These are phyloP conservation scores for Candida andamanensis DNA, from an alignment of 805 yeast genomes.

Conservation along the genomic window DNA sequence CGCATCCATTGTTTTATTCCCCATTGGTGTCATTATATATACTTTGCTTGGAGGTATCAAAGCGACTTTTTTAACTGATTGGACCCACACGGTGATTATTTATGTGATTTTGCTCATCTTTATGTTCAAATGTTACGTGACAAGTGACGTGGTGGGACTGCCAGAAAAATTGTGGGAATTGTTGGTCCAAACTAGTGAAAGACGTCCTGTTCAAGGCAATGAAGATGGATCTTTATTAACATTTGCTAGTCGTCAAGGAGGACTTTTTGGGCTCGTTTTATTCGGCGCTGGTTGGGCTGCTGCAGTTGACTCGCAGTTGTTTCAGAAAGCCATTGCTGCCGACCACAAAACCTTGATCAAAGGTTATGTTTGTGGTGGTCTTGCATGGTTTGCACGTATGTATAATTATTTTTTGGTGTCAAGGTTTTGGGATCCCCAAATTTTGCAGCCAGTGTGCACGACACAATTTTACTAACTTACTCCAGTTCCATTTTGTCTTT, in stretches of 20 bases:
- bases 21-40: constrained; percentile 63
- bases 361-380: constrained; percentile 20
- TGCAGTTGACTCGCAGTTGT: constrained; percentile 20
- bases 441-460: too few species aligned
- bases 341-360: constrained; percentile 17
- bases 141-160: constrained; percentile 35
- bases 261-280: constrained; percentile 15
- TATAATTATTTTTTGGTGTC: background rate
- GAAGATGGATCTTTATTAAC: constrained; percentile 12
- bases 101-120: constrained; percentile 30
- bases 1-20: constrained; percentile 42
- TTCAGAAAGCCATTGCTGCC: constrained; percentile 23
- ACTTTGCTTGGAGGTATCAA: constrained; percentile 79
- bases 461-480: constrained; percentile 6
- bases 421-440: too few species aligned
- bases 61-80: constrained; percentile 78
- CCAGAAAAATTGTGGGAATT: constrained; percentile 41
- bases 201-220: constrained; percentile 10
- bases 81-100: constrained; percentile 53
- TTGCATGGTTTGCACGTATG: constrained; percentile 17
- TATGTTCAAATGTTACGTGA: constrained; percentile 22
- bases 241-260: constrained; percentile 18
- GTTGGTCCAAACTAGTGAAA: constrained; percentile 23
- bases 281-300: constrained; percentile 13
- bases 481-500: constrained; percentile 19